Evolutionary conservation across 257 asterid genomes (phyloP).

Genomic region (Solanum bulbocastanum): DNA sequence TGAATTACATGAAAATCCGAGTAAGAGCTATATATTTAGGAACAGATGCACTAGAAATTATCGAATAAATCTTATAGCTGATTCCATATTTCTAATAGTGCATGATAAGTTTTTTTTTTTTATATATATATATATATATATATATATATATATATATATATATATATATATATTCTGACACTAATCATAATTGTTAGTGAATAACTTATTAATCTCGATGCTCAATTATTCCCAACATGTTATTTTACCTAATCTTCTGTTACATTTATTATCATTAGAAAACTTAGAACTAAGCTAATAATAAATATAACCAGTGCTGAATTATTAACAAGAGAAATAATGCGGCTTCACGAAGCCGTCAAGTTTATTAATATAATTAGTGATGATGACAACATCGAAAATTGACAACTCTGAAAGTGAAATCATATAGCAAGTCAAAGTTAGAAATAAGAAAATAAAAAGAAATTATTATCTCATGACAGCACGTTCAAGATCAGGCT

Average conservation of each 20-base stretch:
- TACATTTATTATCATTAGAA: not conserved
- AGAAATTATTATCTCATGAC: not conserved
- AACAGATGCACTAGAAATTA: too few species aligned
- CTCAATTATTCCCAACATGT: not conserved
- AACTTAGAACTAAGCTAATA: not conserved
- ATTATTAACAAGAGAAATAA: not conserved
- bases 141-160: too few species aligned
- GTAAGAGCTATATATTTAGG: too few species aligned
- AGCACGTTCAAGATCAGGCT: not conserved
- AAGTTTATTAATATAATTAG: not conserved
- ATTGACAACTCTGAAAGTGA: not conserved
- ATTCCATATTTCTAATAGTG: too few species aligned
- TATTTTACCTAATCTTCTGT: not conserved
- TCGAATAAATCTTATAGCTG: too few species aligned
- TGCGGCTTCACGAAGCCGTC: not conserved
- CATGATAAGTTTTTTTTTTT: too few species aligned
- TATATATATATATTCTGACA: too few species aligned
- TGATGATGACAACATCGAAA: not conserved
- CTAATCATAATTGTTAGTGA: not conserved
- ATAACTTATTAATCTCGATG: not conserved
- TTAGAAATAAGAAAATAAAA: not conserved
- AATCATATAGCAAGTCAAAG: not conserved
- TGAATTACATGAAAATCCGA: too few species aligned
- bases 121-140: too few species aligned
- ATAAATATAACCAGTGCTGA: not conserved